These are phyloP conservation scores for Rhizopogon sp. DNA, from an alignment of 768 basidiomycete species.

Conservation along the genomic window DNA sequence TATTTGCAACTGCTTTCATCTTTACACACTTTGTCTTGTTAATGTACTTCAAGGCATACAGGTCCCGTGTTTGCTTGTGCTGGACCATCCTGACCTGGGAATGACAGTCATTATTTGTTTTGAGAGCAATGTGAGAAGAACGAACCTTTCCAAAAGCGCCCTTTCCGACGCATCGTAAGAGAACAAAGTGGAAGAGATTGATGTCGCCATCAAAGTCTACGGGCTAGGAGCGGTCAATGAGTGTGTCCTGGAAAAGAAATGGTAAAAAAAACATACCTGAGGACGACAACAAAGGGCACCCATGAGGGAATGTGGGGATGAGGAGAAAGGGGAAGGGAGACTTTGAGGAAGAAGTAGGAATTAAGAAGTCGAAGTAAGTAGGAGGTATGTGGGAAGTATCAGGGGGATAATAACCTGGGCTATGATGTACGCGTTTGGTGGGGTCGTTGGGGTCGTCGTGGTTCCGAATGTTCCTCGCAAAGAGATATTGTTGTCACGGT, in stretches of 20 bases:
- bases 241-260: neutral
- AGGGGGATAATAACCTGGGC: neutral
- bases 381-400: neutral
- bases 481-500: conserved; percentile 1
- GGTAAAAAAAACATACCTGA: conserved; percentile 42
- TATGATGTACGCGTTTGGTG: neutral
- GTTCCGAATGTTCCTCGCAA: neutral
- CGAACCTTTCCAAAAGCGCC: conserved; percentile 96
- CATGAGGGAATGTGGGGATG: conserved; percentile 30
- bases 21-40: conserved; percentile 97
- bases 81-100: conserved; percentile 95
- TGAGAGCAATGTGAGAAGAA: conserved; percentile 1
- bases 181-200: conserved; percentile 94
- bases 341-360: neutral
- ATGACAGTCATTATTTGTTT: conserved; percentile 12
- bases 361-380: neutral
- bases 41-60: conserved; percentile 99
- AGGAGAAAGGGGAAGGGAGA: conserved; percentile 7
- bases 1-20: conserved; percentile 97
- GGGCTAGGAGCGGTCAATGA: conserved; percentile 43
- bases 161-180: conserved; percentile 95
- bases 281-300: conserved; percentile 84
- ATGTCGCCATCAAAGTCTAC: conserved; percentile 95
- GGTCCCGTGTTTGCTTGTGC: conserved; percentile 95
- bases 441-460: neutral